Evolutionary conservation across 805 yeast genomes (phyloP), one percentile per base, ranked within the genome.

Genomic region (Myxozyma monticola): DNA sequence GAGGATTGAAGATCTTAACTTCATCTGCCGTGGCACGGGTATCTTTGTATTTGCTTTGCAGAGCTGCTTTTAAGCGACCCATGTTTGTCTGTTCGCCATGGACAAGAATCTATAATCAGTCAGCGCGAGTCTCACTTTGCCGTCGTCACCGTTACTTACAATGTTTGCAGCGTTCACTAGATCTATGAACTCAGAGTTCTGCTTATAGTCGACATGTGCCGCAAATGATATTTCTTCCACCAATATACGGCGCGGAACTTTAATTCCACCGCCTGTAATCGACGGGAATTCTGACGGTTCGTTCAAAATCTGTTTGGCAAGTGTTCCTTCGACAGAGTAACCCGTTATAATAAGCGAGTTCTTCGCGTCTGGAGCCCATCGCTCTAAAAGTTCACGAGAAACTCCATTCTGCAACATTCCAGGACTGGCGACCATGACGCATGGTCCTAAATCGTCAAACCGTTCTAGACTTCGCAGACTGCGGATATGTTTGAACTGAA

Each of bases 1-100:
- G 78, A 4, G 99, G 99, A 59, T 88, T 91, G 70, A 80, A 91
- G 2, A 93, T 95, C 60, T 82, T 86, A 9, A 90, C 90, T 65
- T 93, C 98, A 42, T 86, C 81, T 15, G 86, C 93, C 0, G 97
- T 88, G 6, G 88, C 88, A 65, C 84, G 88, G 45, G 85, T 74
- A 42, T 81, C 78, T 1, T 88, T 77, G 63, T 91, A 93, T 68
- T 88, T 89, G 38, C 96, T 87, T 56, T 90, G 70, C 34, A 93
- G 73, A 0, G 99, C 98, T 24, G 96, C 86, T 67, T 93, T 93
- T 48, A 93, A 71, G 65, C 99, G 81, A 49, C 98, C 99, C 98
- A 93, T 93, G n/a, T 96, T 96, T 62, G 88, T 89, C 1, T 93
- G 82, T 64, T 93, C 99, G 10, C 99, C 99, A 68, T 93, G 99